These are phyloP conservation scores for Stygiomarasmius scandens DNA, from an alignment of 1,284 basidiomycete species.

Conservation along the genomic window DNA sequence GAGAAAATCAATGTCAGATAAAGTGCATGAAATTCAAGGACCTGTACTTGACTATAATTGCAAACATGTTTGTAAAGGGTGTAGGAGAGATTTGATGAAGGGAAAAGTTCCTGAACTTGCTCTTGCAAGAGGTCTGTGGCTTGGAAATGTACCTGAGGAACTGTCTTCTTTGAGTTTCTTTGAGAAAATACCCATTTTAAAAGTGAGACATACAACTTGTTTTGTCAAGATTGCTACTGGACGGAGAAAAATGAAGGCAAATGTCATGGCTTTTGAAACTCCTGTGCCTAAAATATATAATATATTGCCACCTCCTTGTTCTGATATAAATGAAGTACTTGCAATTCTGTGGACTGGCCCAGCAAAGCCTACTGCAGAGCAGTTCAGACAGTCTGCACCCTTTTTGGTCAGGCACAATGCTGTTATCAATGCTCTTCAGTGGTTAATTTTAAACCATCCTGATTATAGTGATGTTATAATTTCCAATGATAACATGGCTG, in stretches of 20 bases:
- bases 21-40: neutral
- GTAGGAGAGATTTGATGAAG: slow-evolving; percentile 17
- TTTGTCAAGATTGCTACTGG: slow-evolving; percentile 5
- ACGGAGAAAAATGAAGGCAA: slow-evolving; percentile 24
- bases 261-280: slow-evolving; percentile 25
- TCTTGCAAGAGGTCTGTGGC: slow-evolving; percentile 40
- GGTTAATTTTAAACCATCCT: slow-evolving; percentile 33
- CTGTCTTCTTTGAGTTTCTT: slow-evolving; percentile 26
- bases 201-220: slow-evolving; percentile 2
- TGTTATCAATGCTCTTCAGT: slow-evolving; percentile 28
- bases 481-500: neutral
- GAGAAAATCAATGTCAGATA: too few relatives aligned
- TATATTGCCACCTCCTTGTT: slow-evolving; percentile 14
- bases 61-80: slow-evolving; percentile 18
- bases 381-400: slow-evolving; percentile 23
- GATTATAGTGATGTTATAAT: slow-evolving; percentile 32
- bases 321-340: slow-evolving; percentile 7
- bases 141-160: slow-evolving; percentile 35
- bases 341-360: slow-evolving; percentile 7
- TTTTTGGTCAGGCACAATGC: slow-evolving; percentile 26
- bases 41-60: slow-evolving; percentile 18
- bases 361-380: slow-evolving; percentile 15
- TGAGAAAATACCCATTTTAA: slow-evolving; percentile 26
- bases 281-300: slow-evolving; percentile 24
- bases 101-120: slow-evolving; percentile 27